These are phyloP conservation scores for Cercospora sp. DNA, from an alignment of 2,329 filamentous ascomycete genomes.

Conservation along the genomic window DNA sequence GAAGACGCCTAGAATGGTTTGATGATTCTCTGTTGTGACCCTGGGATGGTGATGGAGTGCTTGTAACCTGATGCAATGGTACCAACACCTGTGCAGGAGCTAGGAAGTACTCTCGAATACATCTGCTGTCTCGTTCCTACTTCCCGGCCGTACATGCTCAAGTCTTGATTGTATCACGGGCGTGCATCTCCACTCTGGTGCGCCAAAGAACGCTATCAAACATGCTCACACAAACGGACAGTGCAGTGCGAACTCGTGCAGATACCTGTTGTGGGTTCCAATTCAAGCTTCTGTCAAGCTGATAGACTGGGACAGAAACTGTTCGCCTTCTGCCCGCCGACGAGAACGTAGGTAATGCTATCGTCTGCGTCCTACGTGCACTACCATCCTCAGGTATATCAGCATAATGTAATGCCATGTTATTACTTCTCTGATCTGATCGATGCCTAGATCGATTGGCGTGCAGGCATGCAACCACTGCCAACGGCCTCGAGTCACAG, in stretches of 20 bases:
- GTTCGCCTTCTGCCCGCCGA: not conserved
- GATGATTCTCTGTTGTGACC: conserved; percentile 2
- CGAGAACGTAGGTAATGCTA: not conserved
- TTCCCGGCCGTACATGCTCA: not conserved
- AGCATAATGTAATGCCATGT: not conserved
- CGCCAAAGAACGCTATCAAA: not conserved
- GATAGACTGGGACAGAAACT: not conserved
- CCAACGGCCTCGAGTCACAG: not conserved
- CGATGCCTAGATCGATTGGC: not conserved
- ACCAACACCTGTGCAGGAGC: not conserved
- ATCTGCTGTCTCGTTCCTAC: not conserved
- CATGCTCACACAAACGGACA: not conserved
- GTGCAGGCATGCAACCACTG: not conserved
- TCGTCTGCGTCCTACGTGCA: not conserved
- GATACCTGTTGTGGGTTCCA: not conserved
- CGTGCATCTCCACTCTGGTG: not conserved
- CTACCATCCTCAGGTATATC: too few species aligned
- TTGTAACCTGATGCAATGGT: not conserved
- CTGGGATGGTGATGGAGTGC: not conserved
- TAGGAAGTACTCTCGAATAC: not conserved
- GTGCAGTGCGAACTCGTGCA: not conserved
- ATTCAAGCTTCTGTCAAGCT: not conserved
- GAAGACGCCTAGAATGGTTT: not conserved
- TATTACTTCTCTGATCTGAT: not conserved
- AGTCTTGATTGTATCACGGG: not conserved